Percentiles rank a stretch among this genome's conserved stretches.
These are phyloP conservation scores for Nigrospora osmanthi DNA, from an alignment of 2,329 filamentous ascomycete species.

Conservation along the genomic window DNA sequence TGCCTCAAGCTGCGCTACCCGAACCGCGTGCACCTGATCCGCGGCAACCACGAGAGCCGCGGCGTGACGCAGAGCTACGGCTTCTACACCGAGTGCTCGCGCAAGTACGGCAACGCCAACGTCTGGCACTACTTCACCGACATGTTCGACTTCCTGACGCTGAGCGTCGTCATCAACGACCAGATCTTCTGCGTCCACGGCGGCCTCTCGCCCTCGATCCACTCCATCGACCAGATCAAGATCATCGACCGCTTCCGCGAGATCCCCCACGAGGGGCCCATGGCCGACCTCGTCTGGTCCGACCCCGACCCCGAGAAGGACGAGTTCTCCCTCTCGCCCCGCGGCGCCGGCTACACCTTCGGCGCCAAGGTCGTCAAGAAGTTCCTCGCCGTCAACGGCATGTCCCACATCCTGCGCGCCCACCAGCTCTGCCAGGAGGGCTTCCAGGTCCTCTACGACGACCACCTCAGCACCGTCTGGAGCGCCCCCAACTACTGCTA, in stretches of 20 bases:
- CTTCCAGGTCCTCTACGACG: slow-evolving; percentile 94
- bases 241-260: slow-evolving; percentile 98
- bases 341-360: slow-evolving; percentile 95
- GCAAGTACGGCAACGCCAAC: slow-evolving; percentile 97
- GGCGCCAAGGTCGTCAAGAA: slow-evolving; percentile 97
- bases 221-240: slow-evolving; percentile 98
- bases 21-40: slow-evolving; percentile 88
- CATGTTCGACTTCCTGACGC: slow-evolving; percentile 97
- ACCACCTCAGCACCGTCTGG: slow-evolving; percentile 93
- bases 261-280: slow-evolving; percentile 96
- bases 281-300: slow-evolving; percentile 99
- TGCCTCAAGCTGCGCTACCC: slow-evolving; percentile 97
- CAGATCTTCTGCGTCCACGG: slow-evolving; percentile 99
- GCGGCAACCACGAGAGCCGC: slow-evolving; percentile 95
- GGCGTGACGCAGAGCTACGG: slow-evolving; percentile 98
- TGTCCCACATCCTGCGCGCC: slow-evolving; percentile 96
- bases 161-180: slow-evolving; percentile 96
- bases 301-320: slow-evolving; percentile 96
- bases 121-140: slow-evolving; percentile 99
- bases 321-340: slow-evolving; percentile 89
- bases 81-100: slow-evolving; percentile 96
- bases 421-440: slow-evolving; percentile 98
- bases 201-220: slow-evolving; percentile 80
- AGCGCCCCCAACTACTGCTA: slow-evolving; percentile 96
- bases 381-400: slow-evolving; percentile 92